These are phyloP conservation scores for Williopsis jadinii DNA, from an alignment of 1,139 yeast genomes.

Conservation along the genomic window DNA sequence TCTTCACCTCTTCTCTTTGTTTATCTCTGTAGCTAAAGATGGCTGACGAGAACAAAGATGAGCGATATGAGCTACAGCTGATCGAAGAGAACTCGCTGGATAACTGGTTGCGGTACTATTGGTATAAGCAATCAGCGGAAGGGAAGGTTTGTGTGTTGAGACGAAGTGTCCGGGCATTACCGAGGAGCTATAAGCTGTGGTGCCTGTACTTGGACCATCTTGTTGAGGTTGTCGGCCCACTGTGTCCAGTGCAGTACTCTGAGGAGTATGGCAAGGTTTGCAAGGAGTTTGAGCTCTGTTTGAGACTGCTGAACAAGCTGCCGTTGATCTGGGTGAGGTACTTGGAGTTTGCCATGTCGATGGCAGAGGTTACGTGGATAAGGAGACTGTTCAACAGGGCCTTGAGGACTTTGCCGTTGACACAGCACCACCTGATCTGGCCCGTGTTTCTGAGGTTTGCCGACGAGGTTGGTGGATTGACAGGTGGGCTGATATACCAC, in stretches of 20 bases:
- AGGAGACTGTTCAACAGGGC: constrained; percentile 48
- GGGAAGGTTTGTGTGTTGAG: constrained; percentile 41
- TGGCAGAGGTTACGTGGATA: constrained; percentile 35
- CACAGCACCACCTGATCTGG: constrained; percentile 60
- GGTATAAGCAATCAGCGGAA: constrained; percentile 30
- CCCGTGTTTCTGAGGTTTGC: constrained; percentile 48
- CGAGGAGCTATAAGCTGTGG: constrained; percentile 55
- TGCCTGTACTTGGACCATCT: constrained; percentile 40
- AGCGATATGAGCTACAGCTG: constrained; percentile 41
- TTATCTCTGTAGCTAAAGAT: no score
- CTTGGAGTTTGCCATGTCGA: constrained; percentile 36
- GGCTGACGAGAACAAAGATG: constrained; percentile 22
- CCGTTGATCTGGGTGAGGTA: constrained; percentile 53
- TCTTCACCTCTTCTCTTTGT: no score
- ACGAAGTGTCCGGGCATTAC: constrained; percentile 44
- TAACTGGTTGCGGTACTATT: constrained; percentile 50
- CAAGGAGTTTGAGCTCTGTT: constrained; percentile 39
- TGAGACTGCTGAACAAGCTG: constrained; percentile 37
- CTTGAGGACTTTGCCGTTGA: constrained; percentile 40
- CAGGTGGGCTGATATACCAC: constrained; percentile 36
- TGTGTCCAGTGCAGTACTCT: constrained; percentile 23
- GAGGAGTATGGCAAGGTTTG: constrained; percentile 29
- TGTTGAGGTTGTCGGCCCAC: constrained; percentile 24
- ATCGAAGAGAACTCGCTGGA: constrained; percentile 36
- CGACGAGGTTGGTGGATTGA: constrained; percentile 34